Evolutionary conservation across 108 stramenopile species (phyloP).

Genomic region (Cyclostephanos invisitatus): DNA sequence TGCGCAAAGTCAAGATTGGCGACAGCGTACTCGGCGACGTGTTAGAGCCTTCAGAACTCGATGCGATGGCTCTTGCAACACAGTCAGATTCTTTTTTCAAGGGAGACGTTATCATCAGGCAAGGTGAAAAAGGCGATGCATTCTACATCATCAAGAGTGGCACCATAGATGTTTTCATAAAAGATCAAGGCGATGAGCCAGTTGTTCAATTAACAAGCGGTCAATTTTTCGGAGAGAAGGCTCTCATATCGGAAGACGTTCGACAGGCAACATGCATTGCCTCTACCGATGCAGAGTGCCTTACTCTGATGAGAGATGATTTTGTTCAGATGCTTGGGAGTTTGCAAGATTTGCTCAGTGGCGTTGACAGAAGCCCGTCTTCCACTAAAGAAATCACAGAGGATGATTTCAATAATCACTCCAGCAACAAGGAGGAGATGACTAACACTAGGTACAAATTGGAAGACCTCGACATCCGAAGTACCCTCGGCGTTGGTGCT

Average conservation of each 20-base stretch:
- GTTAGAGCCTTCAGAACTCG: constrained; percentile 59
- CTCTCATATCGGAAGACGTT: constrained; percentile 76
- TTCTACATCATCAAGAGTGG: constrained; percentile 89
- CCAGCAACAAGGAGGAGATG: constrained; percentile 12
- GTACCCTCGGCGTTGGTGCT: constrained; percentile 71
- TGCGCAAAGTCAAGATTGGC: constrained; percentile 75
- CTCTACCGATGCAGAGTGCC: constrained; percentile 54
- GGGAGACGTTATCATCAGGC: constrained; percentile 82
- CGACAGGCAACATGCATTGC: constrained; percentile 77
- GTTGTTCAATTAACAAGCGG: constrained; percentile 66
- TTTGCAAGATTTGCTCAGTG: constrained; percentile 66
- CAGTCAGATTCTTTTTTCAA: constrained; percentile 61
- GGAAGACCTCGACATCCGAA: constrained; percentile 52
- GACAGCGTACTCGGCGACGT: constrained; percentile 60
- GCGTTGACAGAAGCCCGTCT: constrained; percentile 13
- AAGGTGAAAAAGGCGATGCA: constrained; percentile 89
- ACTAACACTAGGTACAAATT: constrained; percentile 21
- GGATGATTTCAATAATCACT: neutral
- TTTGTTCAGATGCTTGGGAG: constrained; percentile 72
- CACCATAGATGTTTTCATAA: constrained; percentile 63
- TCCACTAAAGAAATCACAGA: constrained; percentile 4
- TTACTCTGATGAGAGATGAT: constrained; percentile 65
- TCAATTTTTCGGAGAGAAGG: constrained; percentile 89
- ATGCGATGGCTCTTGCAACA: constrained; percentile 70
- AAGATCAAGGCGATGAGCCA: constrained; percentile 57